Evolutionary conservation across 371 early-diverging fungal genomes (phyloP).

Genomic region (Mortierella sp.): DNA sequence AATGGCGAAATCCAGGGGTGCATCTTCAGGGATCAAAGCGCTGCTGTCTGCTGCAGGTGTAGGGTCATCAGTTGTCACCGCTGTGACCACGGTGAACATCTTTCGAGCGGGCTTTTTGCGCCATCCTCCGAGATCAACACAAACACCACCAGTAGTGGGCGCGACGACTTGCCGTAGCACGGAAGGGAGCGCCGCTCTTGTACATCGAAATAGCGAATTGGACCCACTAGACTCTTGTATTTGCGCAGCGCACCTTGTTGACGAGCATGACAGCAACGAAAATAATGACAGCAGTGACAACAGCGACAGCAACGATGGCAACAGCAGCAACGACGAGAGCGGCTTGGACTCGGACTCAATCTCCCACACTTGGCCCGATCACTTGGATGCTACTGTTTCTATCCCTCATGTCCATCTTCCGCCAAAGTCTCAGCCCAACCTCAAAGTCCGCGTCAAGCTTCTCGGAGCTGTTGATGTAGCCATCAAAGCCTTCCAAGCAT

Average conservation of each 20-base stretch:
- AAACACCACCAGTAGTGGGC: no score
- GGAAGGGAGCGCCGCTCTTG: no score
- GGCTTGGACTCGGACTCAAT: slow-evolving; percentile 8
- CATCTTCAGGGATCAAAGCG: neutral
- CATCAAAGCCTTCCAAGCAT: slow-evolving; percentile 11
- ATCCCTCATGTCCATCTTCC: slow-evolving; percentile 23
- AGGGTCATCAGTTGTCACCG: neutral
- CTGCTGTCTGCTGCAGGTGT: slow-evolving; percentile 1
- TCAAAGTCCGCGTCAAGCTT: slow-evolving; percentile 3
- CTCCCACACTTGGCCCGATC: slow-evolving; percentile 14
- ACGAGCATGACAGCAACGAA: no score
- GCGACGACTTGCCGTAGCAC: no score
- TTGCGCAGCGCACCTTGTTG: no score
- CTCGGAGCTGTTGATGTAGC: neutral
- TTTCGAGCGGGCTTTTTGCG: slow-evolving; percentile 12
- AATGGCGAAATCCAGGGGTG: slow-evolving; percentile 3
- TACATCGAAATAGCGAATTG: no score
- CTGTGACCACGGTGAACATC: neutral
- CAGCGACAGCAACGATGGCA: neutral
- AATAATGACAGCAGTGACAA: neutral
- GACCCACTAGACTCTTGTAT: no score
- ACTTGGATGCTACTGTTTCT: slow-evolving; percentile 9
- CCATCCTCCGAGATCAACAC: neutral
- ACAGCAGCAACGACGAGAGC: neutral
- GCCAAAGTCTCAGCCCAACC: slow-evolving; percentile 8